Base-by-base conservation (phyloP, 208 protist genomes). In the Leptomonas pyrrhocoris region DNA sequence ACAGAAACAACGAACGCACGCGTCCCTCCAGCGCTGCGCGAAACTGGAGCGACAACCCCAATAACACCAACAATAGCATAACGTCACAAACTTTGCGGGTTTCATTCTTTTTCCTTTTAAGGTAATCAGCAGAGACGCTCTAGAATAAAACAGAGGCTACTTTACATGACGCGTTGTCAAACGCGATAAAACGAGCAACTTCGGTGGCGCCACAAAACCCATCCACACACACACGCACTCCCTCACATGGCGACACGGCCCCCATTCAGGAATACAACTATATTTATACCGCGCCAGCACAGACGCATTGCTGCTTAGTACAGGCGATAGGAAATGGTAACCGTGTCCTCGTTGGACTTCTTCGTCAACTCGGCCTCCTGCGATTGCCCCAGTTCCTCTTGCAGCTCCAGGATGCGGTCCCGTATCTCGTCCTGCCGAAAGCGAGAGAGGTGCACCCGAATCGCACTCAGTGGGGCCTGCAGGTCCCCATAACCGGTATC, bases 401-500 rank as follows among this genome's bases (percentile, higher is more conserved):
- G 70, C 3, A 94, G 67, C 25, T 88, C 46, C 8, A 42, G 27
- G 18, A 93, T 84, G 23, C 83, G 77, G 8, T 48, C 54, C 50
- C 83, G 60, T 27, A 91, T 86, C 34, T 79, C 50, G 30, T 88
- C 73, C 38, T 84, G 87, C 18, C 74, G 74, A 42, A 96, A 92
- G 30, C 90, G 88, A 25, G 87, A 79, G 15, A 96, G 76, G 56
- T 96, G 84, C 56, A 93, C 59, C 18, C 91, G 88, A 66, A 96
- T 90, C 51, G 76, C 64, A 57, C 80, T 93, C 16, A 96, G 63
- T 25, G 91, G 82, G 9, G 77, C 80, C 65, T 96, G 84, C 31
- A 94, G 53, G 59, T 93, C 88, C 18, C 77, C 84, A 54, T 94
- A 96, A 0, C 91, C 88, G 25, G 77, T 70, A 61, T 96, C 91